Base-by-base conservation (phyloP, 257 asterid species). In the Solanum okadae region DNA sequence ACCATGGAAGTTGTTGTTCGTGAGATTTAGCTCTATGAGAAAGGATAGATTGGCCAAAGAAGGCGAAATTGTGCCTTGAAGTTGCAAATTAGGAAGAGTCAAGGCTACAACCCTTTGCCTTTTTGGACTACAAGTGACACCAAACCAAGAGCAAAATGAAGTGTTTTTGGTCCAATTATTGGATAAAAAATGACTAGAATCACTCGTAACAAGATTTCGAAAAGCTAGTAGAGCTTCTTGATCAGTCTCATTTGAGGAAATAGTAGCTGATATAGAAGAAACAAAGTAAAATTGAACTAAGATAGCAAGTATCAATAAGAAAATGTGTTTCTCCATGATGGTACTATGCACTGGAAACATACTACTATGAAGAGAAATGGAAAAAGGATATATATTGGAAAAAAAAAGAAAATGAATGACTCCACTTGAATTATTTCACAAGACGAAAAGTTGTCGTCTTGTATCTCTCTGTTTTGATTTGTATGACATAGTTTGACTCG, bases 1-100 rank as follows among this genome's bases (percentile, higher is more conserved):
- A 10, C 89, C 88, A 3, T 67, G 87, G 49, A 89, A 85, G 75
- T 8, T 29, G 85, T 90, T 89, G 67, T 88, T 78, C 20, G 34
- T 68, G 6, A 88, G 89, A 87, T 89, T 87, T 12, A 89, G 91
- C 27, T 46, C 87, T 14, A 42, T 52, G 22, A 92, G 94, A 83
- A 85, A 89, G 8, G 94, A 90, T 7, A 92, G 88, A 61, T 92
- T 92, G 23, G 87, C 93, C 13, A 92, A 22, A 10, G 86, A 68
- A 1, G 90, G 86, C 46, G 94, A 87, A 4, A 91, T 86, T 34
- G 27, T 81, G 15, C 94, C 93, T 46, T 52, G 33, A 29, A 92
- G 90, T 79, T 88, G 77, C 89, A 90, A 86, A 83, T 65, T 49
- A 0, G 91, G 75, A 52, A 92, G 89, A 49, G 68, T 87, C 37